These are phyloP conservation scores for Aspergillus nanangensis DNA, from an alignment of 495 filamentous ascomycete species.

Conservation along the genomic window DNA sequence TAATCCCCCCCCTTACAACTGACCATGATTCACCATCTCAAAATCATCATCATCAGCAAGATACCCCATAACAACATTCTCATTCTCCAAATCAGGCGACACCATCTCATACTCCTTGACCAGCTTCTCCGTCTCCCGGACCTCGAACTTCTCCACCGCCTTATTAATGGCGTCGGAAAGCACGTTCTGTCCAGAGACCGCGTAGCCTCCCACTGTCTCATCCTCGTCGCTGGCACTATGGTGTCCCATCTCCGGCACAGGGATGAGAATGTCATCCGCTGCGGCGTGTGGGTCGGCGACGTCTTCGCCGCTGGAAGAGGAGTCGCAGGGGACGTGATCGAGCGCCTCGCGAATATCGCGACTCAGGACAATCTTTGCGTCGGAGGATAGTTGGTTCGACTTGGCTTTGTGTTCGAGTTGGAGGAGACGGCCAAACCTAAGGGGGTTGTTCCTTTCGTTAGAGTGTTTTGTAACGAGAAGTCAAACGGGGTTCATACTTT, in stretches of 20 bases:
- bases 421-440: conserved; percentile 7
- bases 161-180: conserved; percentile 48
- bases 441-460: conserved; percentile 5
- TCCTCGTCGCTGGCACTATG: conserved; percentile 21
- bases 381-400: conserved; percentile 24
- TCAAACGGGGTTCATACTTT: conserved; percentile 9
- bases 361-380: conserved; percentile 33
- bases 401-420: conserved; percentile 25
- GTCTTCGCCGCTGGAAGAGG: conserved; percentile 34
- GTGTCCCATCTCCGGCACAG: conserved; percentile 24
- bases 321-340: conserved; percentile 23
- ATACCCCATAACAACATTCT: conserved; percentile 28
- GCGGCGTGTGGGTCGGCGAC: conserved; percentile 28
- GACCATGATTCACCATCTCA: conserved; percentile 30
- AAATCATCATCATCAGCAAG: conserved; percentile 39
- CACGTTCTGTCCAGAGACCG: conserved; percentile 49
- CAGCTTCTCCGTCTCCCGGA: conserved; percentile 50
- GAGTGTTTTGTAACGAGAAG: conserved; percentile 1
- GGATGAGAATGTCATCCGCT: no score
- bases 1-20: conserved; percentile 11
- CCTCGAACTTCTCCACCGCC: conserved; percentile 54
- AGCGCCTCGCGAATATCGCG: conserved; percentile 27
- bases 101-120: conserved; percentile 59
- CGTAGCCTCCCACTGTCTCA: conserved; percentile 45
- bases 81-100: conserved; percentile 37